A percentile compares a stretch with the other conserved stretches of the same genome.
These are phyloP conservation scores for Moniliophthora roreri DNA, from an alignment of 1,284 basidiomycete genomes.

Conservation along the genomic window DNA sequence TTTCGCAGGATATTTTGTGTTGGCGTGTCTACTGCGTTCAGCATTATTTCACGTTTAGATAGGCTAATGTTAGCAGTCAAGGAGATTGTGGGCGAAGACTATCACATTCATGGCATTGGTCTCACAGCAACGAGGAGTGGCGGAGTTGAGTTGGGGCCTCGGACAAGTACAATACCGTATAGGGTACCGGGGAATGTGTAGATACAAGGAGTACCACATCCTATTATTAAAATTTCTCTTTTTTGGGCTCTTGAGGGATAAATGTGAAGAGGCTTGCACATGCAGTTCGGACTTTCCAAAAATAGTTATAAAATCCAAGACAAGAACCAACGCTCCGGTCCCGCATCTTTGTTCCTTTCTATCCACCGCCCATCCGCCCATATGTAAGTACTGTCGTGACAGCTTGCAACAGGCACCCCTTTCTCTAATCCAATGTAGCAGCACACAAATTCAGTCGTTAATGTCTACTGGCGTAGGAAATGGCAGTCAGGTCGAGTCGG, in stretches of 20 bases:
- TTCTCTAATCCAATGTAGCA: too few relatives aligned
- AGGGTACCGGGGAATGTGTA: slow-evolving; percentile 10
- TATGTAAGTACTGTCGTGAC: too few relatives aligned
- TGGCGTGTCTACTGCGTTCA: slow-evolving; percentile 71
- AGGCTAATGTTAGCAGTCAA: slow-evolving; percentile 75
- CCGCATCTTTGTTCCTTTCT: too few relatives aligned
- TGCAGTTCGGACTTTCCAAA: too few relatives aligned
- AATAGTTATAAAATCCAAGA: too few relatives aligned
- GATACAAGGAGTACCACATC: background rate
- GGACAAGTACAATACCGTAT: slow-evolving; percentile 20
- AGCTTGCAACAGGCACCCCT: too few relatives aligned
- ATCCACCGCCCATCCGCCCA: too few relatives aligned
- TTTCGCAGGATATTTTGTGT: slow-evolving; percentile 64
- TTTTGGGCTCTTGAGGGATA: background rate
- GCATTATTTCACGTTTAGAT: slow-evolving; percentile 67
- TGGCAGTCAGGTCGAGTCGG: slow-evolving; percentile 17
- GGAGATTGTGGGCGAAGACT: slow-evolving; percentile 80
- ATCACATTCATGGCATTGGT: slow-evolving; percentile 72
- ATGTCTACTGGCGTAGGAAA: background rate
- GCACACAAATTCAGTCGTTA: background rate
- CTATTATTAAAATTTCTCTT: background rate
- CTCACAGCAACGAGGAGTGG: slow-evolving; percentile 15
- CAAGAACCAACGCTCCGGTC: too few relatives aligned
- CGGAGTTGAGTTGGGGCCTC: slow-evolving; percentile 18
- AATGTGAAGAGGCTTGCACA: too few relatives aligned